Conservation (phyloP, 306 rosid genomes). For the Boehmeria nivea region DNA sequence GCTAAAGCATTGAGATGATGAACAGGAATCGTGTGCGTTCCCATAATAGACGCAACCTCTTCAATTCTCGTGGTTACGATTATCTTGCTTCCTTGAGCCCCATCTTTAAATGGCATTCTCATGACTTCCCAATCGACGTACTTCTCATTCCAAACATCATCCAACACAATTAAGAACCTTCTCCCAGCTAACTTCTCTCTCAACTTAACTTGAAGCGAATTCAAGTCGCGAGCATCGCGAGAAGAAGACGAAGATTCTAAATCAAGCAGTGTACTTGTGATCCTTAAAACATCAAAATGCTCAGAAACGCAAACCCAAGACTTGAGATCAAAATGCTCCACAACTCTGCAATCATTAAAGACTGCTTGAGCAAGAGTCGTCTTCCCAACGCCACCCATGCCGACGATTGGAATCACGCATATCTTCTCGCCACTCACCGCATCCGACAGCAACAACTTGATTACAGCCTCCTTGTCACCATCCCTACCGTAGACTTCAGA, state of each 20-base stretch:
- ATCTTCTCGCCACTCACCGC: background rate
- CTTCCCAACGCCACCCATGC: slow-evolving; percentile 4
- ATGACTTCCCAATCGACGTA: background rate
- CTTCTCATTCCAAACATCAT: background rate
- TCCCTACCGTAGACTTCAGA: slow-evolving; percentile 2
- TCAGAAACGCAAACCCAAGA: slow-evolving; percentile 6
- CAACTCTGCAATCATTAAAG: background rate
- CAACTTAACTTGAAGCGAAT: background rate
- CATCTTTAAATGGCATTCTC: background rate
- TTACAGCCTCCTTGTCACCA: background rate
- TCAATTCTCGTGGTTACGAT: slow-evolving; percentile 4
- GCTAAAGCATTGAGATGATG: background rate
- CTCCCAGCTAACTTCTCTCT: background rate
- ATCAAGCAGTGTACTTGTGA: background rate
- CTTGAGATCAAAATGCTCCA: background rate
- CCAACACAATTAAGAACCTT: background rate
- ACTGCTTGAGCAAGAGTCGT: slow-evolving; percentile 9
- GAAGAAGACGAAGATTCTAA: background rate
- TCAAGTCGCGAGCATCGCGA: background rate
- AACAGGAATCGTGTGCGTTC: background rate
- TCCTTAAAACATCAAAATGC: background rate
- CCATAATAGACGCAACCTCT: background rate
- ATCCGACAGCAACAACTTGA: background rate
- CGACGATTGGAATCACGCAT: slow-evolving; percentile 7
- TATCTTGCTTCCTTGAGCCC: slow-evolving; percentile 13